Conservation (phyloP, 805 yeast species). For the Candida maris region DNA sequence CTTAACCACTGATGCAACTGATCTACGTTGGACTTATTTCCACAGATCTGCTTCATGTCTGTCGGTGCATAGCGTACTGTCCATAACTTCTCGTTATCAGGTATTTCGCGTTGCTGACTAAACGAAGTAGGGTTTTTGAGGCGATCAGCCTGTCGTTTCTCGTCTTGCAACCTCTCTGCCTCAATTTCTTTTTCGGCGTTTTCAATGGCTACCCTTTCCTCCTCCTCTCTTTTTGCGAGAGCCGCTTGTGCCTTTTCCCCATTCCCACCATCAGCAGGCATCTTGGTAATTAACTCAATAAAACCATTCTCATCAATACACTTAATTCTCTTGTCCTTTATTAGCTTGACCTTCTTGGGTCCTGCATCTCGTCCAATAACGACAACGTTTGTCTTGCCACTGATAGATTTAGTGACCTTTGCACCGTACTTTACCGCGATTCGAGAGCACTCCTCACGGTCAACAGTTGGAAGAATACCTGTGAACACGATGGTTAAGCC, state of each 20-base stretch:
- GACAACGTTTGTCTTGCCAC: slow-evolving; percentile 80
- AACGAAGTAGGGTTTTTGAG: slow-evolving; percentile 15
- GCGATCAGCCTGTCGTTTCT: slow-evolving; percentile 21
- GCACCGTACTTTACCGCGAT: slow-evolving; percentile 89
- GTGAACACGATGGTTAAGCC: slow-evolving; percentile 94
- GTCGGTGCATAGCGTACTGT: slow-evolving; percentile 91
- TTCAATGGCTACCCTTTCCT: slow-evolving; percentile 52
- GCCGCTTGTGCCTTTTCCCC: slow-evolving; percentile 78
- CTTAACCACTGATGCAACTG: slow-evolving; percentile 70
- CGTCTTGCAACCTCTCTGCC: slow-evolving; percentile 27
- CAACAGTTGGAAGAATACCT: slow-evolving; percentile 77
- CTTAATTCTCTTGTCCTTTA: slow-evolving; percentile 67
- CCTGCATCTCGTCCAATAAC: slow-evolving; percentile 97
- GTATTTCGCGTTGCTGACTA: slow-evolving; percentile 33
- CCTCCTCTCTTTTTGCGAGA: slow-evolving; percentile 61
- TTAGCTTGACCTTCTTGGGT: slow-evolving; percentile 84
- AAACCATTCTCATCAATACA: slow-evolving; percentile 88
- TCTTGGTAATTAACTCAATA: slow-evolving; percentile 59
- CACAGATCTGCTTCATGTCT: slow-evolving; percentile 73
- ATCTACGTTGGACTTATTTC: slow-evolving; percentile 74
- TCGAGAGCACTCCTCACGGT: slow-evolving; percentile 70
- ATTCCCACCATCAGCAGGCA: slow-evolving; percentile 92
- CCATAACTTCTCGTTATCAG: slow-evolving; percentile 74
- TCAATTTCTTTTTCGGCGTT: slow-evolving; percentile 46
- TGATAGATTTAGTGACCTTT: slow-evolving; percentile 78